Conservation (phyloP, 2,329 filamentous ascomycete species). For the Ramularia endophylla region DNA sequence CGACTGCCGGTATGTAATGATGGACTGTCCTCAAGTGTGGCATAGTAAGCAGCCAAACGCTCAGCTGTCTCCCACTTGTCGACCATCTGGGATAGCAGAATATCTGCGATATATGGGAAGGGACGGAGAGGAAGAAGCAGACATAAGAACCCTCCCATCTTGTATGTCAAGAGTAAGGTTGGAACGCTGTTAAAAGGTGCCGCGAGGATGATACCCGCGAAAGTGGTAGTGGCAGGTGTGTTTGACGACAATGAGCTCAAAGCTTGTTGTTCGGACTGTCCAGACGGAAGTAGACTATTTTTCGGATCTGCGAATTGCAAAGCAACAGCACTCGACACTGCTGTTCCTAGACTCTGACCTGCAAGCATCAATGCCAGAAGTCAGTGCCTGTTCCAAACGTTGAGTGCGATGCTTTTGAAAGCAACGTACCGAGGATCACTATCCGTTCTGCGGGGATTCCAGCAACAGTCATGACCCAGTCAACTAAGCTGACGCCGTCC, state of each 20-base stretch:
- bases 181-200: slow-evolving; percentile 73
- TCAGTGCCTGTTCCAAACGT: too few relatives aligned
- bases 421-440: slow-evolving; percentile 55
- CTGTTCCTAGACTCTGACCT: slow-evolving; percentile 80
- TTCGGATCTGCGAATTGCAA: slow-evolving; percentile 54
- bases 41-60: slow-evolving; percentile 60
- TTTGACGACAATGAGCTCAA: background rate
- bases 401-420: too few relatives aligned
- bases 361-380: too few relatives aligned
- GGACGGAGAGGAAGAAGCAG: slow-evolving; percentile 67
- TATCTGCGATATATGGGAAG: slow-evolving; percentile 59
- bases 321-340: slow-evolving; percentile 67
- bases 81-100: slow-evolving; percentile 58
- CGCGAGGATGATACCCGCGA: slow-evolving; percentile 74
- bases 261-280: slow-evolving; percentile 5
- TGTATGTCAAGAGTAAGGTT: slow-evolving; percentile 68
- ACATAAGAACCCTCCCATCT: slow-evolving; percentile 70
- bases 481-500: slow-evolving; percentile 67
- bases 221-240: slow-evolving; percentile 47
- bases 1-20: slow-evolving; percentile 32
- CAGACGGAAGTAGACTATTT: slow-evolving; percentile 14
- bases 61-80: slow-evolving; percentile 74
- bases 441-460: slow-evolving; percentile 65
- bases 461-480: slow-evolving; percentile 63
- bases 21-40: slow-evolving; percentile 40